Evolutionary conservation across 2,329 filamentous ascomycete genomes (phyloP), one percentile per base, ranked within the genome.

Genomic region (Cercospora brassicicola): DNA sequence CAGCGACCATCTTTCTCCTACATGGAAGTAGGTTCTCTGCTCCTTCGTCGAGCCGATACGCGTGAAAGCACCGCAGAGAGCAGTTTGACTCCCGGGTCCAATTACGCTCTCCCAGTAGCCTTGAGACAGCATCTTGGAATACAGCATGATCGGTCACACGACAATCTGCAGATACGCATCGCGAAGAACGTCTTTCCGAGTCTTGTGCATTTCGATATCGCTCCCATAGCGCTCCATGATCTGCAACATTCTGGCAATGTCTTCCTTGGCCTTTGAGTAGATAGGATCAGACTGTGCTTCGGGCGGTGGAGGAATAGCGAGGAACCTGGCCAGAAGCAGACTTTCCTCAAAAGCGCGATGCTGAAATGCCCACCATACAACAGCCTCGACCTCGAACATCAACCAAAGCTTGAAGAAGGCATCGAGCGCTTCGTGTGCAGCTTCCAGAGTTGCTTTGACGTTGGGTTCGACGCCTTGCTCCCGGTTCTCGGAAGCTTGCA

Each of bases 281-380:
- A 80, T 55, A 76, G 69, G 8, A 75, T 80, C 72, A 26, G 64
- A 48, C 8, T 64, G 56, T n/a, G n/a, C 60, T 20, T 69, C 67
- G 15, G 48, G 36, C 23, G 45, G 56, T 6, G 64, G 61, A 10
- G 65, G 61, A 6, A 64, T 62, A 1, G 70, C 65, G 28, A 77
- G 62, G 20, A 76, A 65, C 57, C 73, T 72, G 26, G 71, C 73
- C 8, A 77, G 75, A 15, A 76, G 57, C n/a, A 77, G 62, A 61
- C 91, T 79, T 81, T 94, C 91, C 62, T 94, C 84, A 75, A 94
- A 94, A 0, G 91, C 91, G 1, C 91, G 83, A 76, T 94, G 91
- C 77, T 93, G 91, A 72, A 93, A 92, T 0, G 92, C 90, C 91
- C 91, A 94, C 91, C 91, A 94, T 0, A 93, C 91, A 13, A 89